Conservation (phyloP, 2,329 filamentous ascomycete species). For the Tolypocladium album region DNA sequence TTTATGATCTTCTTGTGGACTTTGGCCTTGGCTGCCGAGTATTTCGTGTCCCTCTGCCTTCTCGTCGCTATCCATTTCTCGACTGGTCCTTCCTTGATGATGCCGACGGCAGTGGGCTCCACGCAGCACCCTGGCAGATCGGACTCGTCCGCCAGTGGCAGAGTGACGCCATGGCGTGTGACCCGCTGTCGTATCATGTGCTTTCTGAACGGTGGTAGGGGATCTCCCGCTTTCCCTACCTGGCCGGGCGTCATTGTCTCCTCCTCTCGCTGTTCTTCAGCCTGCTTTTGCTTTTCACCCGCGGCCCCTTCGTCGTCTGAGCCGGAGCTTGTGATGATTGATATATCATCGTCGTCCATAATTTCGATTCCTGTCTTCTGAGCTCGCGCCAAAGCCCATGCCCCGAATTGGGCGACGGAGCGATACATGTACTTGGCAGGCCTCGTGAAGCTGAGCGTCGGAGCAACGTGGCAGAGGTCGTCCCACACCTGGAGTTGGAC, state of each 20-base stretch:
- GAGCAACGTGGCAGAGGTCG: slow-evolving; percentile 82
- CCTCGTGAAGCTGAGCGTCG: slow-evolving; percentile 90
- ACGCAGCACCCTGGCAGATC: slow-evolving; percentile 58
- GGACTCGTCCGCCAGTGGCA: slow-evolving; percentile 51
- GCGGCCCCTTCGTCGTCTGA: slow-evolving; percentile 19
- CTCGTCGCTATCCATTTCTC: slow-evolving; percentile 75
- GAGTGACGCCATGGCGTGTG: slow-evolving; percentile 64
- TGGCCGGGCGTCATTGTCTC: slow-evolving; percentile 17
- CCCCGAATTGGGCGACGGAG: slow-evolving; percentile 83
- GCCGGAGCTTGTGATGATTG: slow-evolving; percentile 55
- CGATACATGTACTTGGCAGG: slow-evolving; percentile 96
- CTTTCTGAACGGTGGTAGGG: slow-evolving; percentile 65
- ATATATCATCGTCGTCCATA: slow-evolving; percentile 65
- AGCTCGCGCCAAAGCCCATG: slow-evolving; percentile 78
- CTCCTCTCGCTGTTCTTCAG: slow-evolving; percentile 6
- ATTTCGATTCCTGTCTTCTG: slow-evolving; percentile 76
- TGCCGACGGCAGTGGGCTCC: slow-evolving; percentile 55
- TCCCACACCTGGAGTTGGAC: slow-evolving; percentile 97
- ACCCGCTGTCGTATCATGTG: slow-evolving; percentile 92
- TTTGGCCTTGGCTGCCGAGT: slow-evolving; percentile 54
- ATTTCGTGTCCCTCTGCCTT: slow-evolving; percentile 61
- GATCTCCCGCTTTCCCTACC: slow-evolving; percentile 82
- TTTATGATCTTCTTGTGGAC: slow-evolving; percentile 64
- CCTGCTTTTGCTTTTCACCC: slow-evolving; percentile 11
- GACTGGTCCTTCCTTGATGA: slow-evolving; percentile 70